Conservation (phyloP, 257 asterid species). For the Henckelia pumila region DNA sequence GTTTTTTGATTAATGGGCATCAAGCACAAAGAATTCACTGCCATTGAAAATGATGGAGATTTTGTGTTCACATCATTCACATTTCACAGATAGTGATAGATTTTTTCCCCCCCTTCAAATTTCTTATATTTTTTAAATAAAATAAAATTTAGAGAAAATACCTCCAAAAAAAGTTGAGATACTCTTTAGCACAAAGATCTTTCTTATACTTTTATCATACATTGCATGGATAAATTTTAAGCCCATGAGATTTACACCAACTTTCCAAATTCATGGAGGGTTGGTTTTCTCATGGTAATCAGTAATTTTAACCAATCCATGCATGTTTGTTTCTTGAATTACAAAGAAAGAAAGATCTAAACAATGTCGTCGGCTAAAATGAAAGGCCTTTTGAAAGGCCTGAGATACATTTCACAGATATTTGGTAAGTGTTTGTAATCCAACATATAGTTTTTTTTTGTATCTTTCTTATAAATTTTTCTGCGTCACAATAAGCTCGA, state of each 20-base stretch:
- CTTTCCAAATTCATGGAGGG: background rate
- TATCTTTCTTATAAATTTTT: background rate
- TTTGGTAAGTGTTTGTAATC: background rate
- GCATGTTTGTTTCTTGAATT: background rate
- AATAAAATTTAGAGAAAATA: background rate
- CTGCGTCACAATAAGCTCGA: background rate
- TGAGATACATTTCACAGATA: background rate
- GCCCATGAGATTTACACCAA: background rate
- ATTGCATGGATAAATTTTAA: background rate
- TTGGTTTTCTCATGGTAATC: constrained; percentile 1
- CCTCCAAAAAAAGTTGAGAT: background rate
- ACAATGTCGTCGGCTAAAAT: background rate
- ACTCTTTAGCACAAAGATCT: background rate
- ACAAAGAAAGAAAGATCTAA: background rate
- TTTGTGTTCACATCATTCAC: background rate
- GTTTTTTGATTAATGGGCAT: background rate
- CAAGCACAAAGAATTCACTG: background rate
- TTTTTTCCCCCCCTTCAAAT: too few species aligned
- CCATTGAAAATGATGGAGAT: background rate
- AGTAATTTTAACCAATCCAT: background rate
- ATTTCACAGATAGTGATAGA: background rate
- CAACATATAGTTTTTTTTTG: background rate
- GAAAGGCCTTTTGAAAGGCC: background rate
- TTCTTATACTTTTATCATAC: background rate
- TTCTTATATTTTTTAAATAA: too few species aligned